These are phyloP conservation scores for Clavispora santaluciae DNA, from an alignment of 805 yeast species.

Conservation along the genomic window DNA sequence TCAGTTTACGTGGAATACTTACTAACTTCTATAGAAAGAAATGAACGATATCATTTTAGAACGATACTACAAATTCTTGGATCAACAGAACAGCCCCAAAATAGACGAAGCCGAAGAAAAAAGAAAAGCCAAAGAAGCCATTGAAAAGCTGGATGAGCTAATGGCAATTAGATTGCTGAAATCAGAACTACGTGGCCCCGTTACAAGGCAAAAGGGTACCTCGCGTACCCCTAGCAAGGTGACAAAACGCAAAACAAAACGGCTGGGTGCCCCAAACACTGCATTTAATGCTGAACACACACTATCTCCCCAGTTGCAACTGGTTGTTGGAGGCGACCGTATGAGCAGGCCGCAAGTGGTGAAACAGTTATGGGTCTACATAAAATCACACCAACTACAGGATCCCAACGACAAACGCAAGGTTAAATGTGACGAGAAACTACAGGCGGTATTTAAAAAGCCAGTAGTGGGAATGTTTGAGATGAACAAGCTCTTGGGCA, in stretches of 20 bases:
- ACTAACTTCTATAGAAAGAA: slow-evolving; percentile 39
- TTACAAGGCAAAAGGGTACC: slow-evolving; percentile 13
- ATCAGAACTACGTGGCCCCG: slow-evolving; percentile 17
- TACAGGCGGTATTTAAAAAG: slow-evolving; percentile 56
- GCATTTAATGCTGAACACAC: slow-evolving; percentile 41
- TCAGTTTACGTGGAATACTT: neutral
- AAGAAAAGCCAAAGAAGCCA: slow-evolving; percentile 23
- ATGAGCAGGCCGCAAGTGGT: slow-evolving; percentile 69
- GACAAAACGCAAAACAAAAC: slow-evolving; percentile 7
- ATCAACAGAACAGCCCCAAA: slow-evolving; percentile 19
- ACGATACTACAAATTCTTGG: slow-evolving; percentile 47
- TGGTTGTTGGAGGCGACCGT: slow-evolving; percentile 38
- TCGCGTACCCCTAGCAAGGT: slow-evolving; percentile 7
- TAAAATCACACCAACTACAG: slow-evolving; percentile 58
- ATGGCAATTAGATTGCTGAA: slow-evolving; percentile 49
- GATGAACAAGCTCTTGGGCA: slow-evolving; percentile 50
- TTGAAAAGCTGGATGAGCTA: slow-evolving; percentile 46
- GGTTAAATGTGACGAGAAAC: slow-evolving; percentile 56
- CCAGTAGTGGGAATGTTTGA: slow-evolving; percentile 52
- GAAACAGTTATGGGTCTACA: slow-evolving; percentile 65
- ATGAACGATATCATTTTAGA: slow-evolving; percentile 58
- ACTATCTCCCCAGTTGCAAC: slow-evolving; percentile 48
- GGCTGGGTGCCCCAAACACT: slow-evolving; percentile 23
- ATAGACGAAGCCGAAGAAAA: slow-evolving; percentile 12
- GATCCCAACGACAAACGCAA: slow-evolving; percentile 63